Conservation (phyloP, 2,329 filamentous ascomycete genomes). For the Colletotrichum sp. region DNA sequence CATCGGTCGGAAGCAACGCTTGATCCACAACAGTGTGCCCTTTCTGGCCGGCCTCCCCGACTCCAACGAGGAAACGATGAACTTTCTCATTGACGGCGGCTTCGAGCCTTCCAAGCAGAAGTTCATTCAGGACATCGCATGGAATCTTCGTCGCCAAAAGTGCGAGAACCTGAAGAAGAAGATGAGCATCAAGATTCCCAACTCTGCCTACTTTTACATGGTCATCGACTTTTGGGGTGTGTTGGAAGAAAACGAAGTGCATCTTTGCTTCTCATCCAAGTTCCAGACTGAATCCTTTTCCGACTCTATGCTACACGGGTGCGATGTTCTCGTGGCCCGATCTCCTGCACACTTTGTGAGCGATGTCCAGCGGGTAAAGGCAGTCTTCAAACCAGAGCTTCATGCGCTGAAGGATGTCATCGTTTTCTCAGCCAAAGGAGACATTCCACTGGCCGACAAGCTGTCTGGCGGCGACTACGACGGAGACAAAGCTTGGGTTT, state of each 20-base stretch:
- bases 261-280: slow-evolving; percentile 71
- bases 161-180: slow-evolving; percentile 59
- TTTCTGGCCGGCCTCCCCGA: slow-evolving; percentile 58
- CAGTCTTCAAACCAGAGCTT: slow-evolving; percentile 63
- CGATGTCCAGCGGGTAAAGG: slow-evolving; percentile 74
- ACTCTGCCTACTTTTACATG: slow-evolving; percentile 69
- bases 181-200: slow-evolving; percentile 64
- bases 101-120: slow-evolving; percentile 57
- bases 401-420: slow-evolving; percentile 78
- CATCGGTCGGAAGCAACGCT: slow-evolving; percentile 37
- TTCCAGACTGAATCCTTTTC: slow-evolving; percentile 62
- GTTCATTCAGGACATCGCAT: slow-evolving; percentile 54
- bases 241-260: slow-evolving; percentile 69
- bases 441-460: slow-evolving; percentile 68
- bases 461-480: slow-evolving; percentile 84
- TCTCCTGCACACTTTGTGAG: slow-evolving; percentile 73
- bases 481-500: slow-evolving; percentile 79
- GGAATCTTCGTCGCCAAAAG: slow-evolving; percentile 52
- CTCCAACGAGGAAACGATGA: slow-evolving; percentile 54
- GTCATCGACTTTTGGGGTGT: slow-evolving; percentile 69
- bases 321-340: slow-evolving; percentile 70
- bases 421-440: slow-evolving; percentile 73
- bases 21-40: slow-evolving; percentile 42
- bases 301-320: slow-evolving; percentile 58
- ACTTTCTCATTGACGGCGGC: slow-evolving; percentile 62